Base-by-base conservation (phyloP, 2,329 filamentous ascomycete species). In the Alternaria arborescens region DNA sequence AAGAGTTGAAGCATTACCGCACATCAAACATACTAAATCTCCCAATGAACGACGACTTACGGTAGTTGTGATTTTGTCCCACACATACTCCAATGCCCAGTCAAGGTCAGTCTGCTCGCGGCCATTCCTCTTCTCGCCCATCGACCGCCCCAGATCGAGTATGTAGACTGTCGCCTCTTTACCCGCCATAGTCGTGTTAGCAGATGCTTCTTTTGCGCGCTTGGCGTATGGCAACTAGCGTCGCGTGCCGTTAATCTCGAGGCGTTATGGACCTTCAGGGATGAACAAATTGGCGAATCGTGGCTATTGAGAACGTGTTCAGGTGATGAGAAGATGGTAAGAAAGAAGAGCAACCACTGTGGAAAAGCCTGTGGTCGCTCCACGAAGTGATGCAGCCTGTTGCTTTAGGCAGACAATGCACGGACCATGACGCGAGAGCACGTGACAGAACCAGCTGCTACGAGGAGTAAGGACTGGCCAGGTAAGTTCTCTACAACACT, bases 91-190 rank as follows among this genome's bases (percentile, higher is more conserved):
- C 88, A 98, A 89, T 48, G 88, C 87, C 88, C 90, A 99, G 62
- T 97, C 92, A 18, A 99, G 86, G 76, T 98, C 91, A 3, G 90
- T 90, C 76, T 94, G 87, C 20, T 82, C 76, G 67, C 95, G 88
- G 26, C 90, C 92, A 80, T 87, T 85, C 69, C 88, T 87, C 70
- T 83, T 86, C 74, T 91, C 83, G 59, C 85, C 90, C 91, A 97
- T 97, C n/a, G 94, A 91, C 72, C 82, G 84, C 59, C 93, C 94
- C 24, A 97, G 83, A 80, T 99, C 95, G 62, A 99, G 81, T 69
- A 99, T 90, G 78, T 95, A 99, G 43, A 98, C 87, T 0, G 91
- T 95, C 8, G 93, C 93, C 82, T 98, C 93, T 78, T 99, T 99
- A 64, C 91, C 89, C 11, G 93, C 91, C 94, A 98, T 98, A 44